phyloP scores from a whole-genome alignment of 805 yeast species.

The Saturnispora halmiae region DNA sequence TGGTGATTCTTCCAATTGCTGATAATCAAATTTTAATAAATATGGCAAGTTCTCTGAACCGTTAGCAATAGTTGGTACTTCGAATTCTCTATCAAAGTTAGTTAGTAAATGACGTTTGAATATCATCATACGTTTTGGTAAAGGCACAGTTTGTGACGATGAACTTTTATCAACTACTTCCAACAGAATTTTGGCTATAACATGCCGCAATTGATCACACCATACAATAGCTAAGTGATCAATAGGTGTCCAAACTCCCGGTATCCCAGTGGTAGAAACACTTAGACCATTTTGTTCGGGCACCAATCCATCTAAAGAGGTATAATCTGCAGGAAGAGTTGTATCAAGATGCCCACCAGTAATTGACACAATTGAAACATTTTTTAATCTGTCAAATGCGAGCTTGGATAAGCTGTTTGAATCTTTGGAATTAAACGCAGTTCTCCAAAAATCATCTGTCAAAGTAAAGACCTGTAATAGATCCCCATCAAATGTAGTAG shows the following conservation, averaged over 20 bases:
- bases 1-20: constrained; percentile 26
- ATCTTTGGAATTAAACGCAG: constrained; percentile 35
- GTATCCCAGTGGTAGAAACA: constrained; percentile 76
- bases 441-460: constrained; percentile 73
- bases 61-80: constrained; percentile 2
- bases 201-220: constrained; percentile 80
- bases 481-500: constrained; percentile 89
- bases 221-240: constrained; percentile 95
- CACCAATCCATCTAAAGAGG: constrained; percentile 59
- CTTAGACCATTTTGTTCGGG: constrained; percentile 76
- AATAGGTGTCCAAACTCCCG: constrained; percentile 86
- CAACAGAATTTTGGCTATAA: constrained; percentile 49
- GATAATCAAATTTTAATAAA: constrained; percentile 26
- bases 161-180: constrained; percentile 45
- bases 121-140: constrained; percentile 48
- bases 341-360: constrained; percentile 82
- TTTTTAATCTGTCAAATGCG: constrained; percentile 39
- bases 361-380: constrained; percentile 69
- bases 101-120: constrained; percentile 40
- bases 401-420: constrained; percentile 17
- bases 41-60: constrained; percentile 15
- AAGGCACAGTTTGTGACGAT: constrained; percentile 41
- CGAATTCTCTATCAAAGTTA: constrained; percentile 40
- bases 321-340: constrained; percentile 83
- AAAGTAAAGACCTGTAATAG: constrained; percentile 63